Percentiles rank a stretch among this genome's conserved stretches.
Conservation (phyloP, 495 filamentous ascomycete species). For the Aspergillus ellipticus region DNA sequence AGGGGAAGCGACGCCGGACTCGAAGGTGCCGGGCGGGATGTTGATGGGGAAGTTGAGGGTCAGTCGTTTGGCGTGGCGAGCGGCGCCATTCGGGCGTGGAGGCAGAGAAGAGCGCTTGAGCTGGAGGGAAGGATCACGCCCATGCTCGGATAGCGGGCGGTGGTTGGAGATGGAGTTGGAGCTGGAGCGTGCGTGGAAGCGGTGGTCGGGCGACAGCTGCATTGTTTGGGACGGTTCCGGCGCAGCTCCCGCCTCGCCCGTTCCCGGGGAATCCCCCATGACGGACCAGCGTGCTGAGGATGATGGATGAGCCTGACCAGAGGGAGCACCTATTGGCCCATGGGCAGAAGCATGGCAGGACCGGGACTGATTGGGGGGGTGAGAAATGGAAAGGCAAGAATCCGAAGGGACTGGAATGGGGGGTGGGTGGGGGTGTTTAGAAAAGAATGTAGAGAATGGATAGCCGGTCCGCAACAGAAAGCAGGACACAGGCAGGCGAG, state of each 20-base stretch:
- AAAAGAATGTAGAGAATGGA: neutral
- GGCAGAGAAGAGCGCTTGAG: constrained; percentile 50
- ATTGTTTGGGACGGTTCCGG: constrained; percentile 36
- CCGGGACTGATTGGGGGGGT: constrained; percentile 1
- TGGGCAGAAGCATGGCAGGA: neutral
- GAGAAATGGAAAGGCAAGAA: neutral
- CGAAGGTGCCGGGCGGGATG: constrained; percentile 27
- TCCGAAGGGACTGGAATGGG: neutral
- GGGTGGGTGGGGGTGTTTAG: no score
- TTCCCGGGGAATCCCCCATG: constrained; percentile 38
- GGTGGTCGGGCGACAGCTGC: constrained; percentile 14
- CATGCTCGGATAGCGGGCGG: neutral
- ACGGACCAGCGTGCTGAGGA: constrained; percentile 24
- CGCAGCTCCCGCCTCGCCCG: constrained; percentile 27
- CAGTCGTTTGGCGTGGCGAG: constrained; percentile 66
- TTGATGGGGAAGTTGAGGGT: constrained; percentile 77
- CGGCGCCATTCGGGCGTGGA: constrained; percentile 49
- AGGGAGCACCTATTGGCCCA: constrained; percentile 4
- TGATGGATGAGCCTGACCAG: constrained; percentile 14
- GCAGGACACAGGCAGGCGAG: neutral
- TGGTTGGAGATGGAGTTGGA: no score
- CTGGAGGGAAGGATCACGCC: constrained; percentile 5
- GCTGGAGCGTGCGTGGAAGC: constrained; percentile 10
- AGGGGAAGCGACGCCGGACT: constrained; percentile 32
- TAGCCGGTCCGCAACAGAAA: neutral